Percentiles rank a stretch among this genome's conserved stretches.
Evolutionary conservation across 495 filamentous ascomycete genomes (phyloP).

Genomic region (Xylaria palmicola): DNA sequence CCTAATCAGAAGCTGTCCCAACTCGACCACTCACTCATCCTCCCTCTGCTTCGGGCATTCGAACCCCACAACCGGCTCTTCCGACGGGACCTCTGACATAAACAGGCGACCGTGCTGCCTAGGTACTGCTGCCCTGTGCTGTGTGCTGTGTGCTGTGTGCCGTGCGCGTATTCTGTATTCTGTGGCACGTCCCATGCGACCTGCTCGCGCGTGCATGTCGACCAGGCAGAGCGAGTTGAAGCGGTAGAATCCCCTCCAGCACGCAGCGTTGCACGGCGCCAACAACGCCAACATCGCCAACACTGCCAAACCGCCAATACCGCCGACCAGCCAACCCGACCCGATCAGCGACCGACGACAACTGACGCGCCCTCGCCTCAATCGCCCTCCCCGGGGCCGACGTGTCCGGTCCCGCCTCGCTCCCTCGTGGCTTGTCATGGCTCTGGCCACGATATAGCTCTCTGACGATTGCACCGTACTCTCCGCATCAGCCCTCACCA

Average conservation of each 20-base stretch:
- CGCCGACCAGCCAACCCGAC: not conserved
- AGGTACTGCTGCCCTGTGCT: not conserved
- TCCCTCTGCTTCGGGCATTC: not conserved
- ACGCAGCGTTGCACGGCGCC: not conserved
- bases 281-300: not conserved
- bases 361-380: not conserved
- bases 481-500: slow-evolving; percentile 8
- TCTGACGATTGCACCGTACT: not conserved
- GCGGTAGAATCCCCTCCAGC: not conserved
- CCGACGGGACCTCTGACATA: not conserved
- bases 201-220: slow-evolving; percentile 5
- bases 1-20: too few species aligned
- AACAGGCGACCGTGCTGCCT: not conserved
- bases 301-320: not conserved
- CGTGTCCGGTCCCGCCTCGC: not conserved
- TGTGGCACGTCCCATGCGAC: too few species aligned
- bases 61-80: slow-evolving; percentile 8
- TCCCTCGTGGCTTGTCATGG: slow-evolving; percentile 26
- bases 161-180: too few species aligned
- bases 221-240: not conserved
- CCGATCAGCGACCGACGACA: not conserved
- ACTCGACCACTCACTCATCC: not conserved
- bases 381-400: not conserved
- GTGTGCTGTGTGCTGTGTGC: too few species aligned
- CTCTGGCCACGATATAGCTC: slow-evolving; percentile 26